These are phyloP conservation scores for Heliamphora exappendiculata DNA, from an alignment of 148 eudicot species.

Conservation along the genomic window DNA sequence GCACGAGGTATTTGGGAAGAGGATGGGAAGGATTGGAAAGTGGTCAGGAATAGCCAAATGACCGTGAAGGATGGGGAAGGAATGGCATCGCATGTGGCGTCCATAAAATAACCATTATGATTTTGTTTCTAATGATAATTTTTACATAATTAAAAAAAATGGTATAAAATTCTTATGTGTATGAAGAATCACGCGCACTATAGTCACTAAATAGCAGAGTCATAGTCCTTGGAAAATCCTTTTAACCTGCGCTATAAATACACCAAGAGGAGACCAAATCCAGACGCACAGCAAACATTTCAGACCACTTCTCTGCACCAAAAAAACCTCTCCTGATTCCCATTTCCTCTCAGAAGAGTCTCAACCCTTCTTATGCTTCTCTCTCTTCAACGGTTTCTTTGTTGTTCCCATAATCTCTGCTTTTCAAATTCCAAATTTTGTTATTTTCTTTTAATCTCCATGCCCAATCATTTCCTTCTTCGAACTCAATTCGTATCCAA, in stretches of 20 bases:
- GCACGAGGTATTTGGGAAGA: too few species aligned
- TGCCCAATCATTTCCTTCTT: background rate
- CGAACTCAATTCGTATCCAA: background rate
- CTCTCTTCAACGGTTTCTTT: background rate
- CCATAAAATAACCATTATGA: too few species aligned
- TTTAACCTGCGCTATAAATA: conserved; percentile 24
- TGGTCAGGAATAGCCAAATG: too few species aligned
- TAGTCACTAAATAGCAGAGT: too few species aligned
- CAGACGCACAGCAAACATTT: background rate
- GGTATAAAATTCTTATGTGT: too few species aligned
- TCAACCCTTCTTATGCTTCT: background rate
- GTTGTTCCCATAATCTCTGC: background rate
- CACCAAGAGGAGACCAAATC: conserved; percentile 10
- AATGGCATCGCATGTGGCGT: too few species aligned
- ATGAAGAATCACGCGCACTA: too few species aligned
- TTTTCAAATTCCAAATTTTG: background rate
- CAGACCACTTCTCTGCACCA: background rate
- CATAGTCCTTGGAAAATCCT: background rate
- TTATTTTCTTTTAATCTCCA: background rate
- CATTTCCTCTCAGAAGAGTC: background rate
- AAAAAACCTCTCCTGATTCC: conserved; percentile 3
- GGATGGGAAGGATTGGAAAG: too few species aligned
- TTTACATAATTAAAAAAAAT: too few species aligned
- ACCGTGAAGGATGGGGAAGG: too few species aligned
- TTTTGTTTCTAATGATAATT: too few species aligned